These are phyloP conservation scores for Paramecium caudatum DNA, from an alignment of 73 alveolate species.

Conservation along the genomic window DNA sequence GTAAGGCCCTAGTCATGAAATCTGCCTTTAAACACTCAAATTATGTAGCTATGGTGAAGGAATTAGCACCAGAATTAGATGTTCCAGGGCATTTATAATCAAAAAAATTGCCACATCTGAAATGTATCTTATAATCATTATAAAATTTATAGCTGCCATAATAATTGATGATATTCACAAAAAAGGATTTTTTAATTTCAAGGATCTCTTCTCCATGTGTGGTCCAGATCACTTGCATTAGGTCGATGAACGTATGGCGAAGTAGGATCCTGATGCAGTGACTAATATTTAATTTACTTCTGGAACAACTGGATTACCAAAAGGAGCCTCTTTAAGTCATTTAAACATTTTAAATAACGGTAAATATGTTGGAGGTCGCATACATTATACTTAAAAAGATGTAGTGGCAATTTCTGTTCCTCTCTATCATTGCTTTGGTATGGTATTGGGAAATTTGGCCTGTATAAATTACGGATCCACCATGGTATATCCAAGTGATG, in stretches of 20 bases:
- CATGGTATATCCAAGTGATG: constrained; percentile 87
- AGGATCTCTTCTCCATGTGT: constrained; percentile 73
- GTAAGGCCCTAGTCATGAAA: constrained; percentile 84
- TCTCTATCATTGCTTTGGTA: constrained; percentile 93
- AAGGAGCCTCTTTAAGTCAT: constrained; percentile 89
- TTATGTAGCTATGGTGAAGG: constrained; percentile 81
- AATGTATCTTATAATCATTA: constrained; percentile 5
- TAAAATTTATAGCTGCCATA: constrained; percentile 31
- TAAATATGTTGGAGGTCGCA: constrained; percentile 77
- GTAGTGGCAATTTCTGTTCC: constrained; percentile 85
- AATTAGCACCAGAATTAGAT: constrained; percentile 77
- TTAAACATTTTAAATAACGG: constrained; percentile 84
- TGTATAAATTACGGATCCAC: constrained; percentile 84
- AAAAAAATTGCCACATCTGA: constrained; percentile 9
- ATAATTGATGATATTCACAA: constrained; percentile 78
- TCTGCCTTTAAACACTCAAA: constrained; percentile 79
- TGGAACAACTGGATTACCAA: constrained; percentile 93
- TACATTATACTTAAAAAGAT: constrained; percentile 78
- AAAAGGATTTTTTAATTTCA: constrained; percentile 81
- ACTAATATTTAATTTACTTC: constrained; percentile 91
- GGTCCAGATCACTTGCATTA: constrained; percentile 68
- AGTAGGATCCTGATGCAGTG: constrained; percentile 79
- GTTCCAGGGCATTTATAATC: constrained; percentile 32
- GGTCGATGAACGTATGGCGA: constrained; percentile 68
- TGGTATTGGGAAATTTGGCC: constrained; percentile 90